Conservation (phyloP, 805 yeast species). For the Spathaspora girioi region DNA sequence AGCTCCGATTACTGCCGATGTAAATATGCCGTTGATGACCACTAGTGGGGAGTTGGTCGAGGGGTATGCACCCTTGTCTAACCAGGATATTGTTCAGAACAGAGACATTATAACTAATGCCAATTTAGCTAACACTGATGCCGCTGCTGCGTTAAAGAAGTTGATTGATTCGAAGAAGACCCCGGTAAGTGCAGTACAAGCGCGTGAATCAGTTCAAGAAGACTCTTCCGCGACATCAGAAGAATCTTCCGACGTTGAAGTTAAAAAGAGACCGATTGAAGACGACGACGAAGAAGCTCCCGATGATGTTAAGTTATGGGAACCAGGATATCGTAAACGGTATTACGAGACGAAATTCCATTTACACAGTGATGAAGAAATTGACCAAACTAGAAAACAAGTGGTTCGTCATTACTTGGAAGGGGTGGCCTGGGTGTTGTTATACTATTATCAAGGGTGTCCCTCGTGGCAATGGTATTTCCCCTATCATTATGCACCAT, state of each 20-base stretch:
- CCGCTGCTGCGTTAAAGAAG: conserved; percentile 56
- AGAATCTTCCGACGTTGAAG: conserved; percentile 1
- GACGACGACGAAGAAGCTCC: conserved; percentile 17
- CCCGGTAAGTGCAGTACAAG: conserved; percentile 43
- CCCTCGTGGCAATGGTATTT: conserved; percentile 99
- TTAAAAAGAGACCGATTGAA: conserved; percentile 12
- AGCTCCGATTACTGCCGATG: conserved; percentile 67
- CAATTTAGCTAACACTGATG: conserved; percentile 64
- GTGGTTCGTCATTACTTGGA: conserved; percentile 78
- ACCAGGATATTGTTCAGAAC: conserved; percentile 66
- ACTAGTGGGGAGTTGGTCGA: conserved; percentile 70
- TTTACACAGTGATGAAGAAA: conserved; percentile 49
- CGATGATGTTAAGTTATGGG: conserved; percentile 67
- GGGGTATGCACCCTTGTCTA: conserved; percentile 60
- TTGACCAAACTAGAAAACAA: conserved; percentile 49
- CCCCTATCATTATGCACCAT: conserved; percentile 97
- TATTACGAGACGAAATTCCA: conserved; percentile 78
- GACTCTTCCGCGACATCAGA: conserved; percentile 1
- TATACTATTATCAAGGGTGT: conserved; percentile 95
- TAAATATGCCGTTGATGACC: conserved; percentile 72
- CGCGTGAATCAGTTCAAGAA: conserved; percentile 10
- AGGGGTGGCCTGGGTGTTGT: conserved; percentile 94
- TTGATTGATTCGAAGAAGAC: conserved; percentile 26
- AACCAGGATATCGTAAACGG: conserved; percentile 80
- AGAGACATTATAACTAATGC: conserved; percentile 64